Conservation (phyloP, 129 eudicot genomes). For the Glebionis coronaria region DNA sequence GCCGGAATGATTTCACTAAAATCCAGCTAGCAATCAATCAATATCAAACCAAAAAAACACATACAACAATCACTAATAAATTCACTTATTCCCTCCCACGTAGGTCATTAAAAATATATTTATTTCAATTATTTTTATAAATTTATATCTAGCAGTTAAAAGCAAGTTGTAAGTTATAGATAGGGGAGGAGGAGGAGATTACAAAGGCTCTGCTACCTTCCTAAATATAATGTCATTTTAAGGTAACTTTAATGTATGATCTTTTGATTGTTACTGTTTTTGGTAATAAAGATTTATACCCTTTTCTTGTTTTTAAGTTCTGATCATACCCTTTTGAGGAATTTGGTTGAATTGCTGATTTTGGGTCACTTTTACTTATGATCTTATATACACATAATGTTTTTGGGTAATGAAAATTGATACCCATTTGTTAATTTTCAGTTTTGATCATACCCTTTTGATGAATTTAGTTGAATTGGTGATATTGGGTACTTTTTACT, state of each 20-base stretch:
- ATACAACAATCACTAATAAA: conserved; percentile 7
- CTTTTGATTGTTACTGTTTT: neutral
- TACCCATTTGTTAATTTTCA: neutral
- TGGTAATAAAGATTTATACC: neutral
- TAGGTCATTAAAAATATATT: conserved; percentile 21
- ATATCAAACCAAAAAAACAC: conserved; percentile 18
- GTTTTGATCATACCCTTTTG: no score
- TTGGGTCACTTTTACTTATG: neutral
- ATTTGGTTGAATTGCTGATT: neutral
- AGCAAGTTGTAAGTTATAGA: conserved; percentile 11
- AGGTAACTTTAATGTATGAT: neutral
- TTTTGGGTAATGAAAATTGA: neutral
- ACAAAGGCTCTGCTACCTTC: conserved; percentile 32
- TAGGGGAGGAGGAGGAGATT: conserved; percentile 38
- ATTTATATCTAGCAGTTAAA: neutral
- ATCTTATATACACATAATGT: no score
- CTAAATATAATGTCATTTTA: conserved; percentile 20
- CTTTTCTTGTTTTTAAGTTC: no score
- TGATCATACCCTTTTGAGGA: no score
- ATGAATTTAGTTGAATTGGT: neutral
- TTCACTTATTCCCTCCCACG: conserved; percentile 31
- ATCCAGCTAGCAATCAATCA: conserved; percentile 28
- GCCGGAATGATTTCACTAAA: conserved; percentile 16
- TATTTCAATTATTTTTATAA: neutral
- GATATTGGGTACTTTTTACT: neutral